phyloP scores from a whole-genome alignment of 2,329 filamentous ascomycete genomes.

The Didymella segeticola region DNA sequence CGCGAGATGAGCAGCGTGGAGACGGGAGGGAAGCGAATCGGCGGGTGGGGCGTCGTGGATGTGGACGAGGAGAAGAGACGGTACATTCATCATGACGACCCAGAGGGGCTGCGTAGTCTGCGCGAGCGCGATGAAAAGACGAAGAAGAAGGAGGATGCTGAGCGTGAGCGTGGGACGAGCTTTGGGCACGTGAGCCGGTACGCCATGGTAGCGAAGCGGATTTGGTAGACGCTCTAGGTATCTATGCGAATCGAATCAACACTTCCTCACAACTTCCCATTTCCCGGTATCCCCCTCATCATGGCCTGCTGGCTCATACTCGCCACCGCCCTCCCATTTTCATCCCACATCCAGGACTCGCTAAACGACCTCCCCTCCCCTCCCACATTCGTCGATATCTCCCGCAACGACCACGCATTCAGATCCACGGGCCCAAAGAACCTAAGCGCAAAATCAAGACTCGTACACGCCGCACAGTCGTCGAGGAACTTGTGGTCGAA shows the following conservation, averaged over 20 bases:
- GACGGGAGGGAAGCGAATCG: constrained; percentile 75
- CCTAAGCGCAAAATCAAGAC: constrained; percentile 60
- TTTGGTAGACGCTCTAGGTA: constrained; percentile 69
- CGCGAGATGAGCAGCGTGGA: constrained; percentile 65
- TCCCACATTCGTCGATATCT: constrained; percentile 50
- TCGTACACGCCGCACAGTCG: constrained; percentile 54
- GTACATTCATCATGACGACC: constrained; percentile 87
- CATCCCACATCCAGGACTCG: constrained; percentile 56
- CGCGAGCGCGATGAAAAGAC: constrained; percentile 68
- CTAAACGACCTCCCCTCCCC: constrained; percentile 54
- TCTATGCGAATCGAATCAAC: background rate
- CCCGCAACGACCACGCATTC: constrained; percentile 53
- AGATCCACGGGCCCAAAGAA: constrained; percentile 52
- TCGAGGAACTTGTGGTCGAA: constrained; percentile 54
- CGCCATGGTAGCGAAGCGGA: constrained; percentile 95
- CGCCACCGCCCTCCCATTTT: constrained; percentile 54
- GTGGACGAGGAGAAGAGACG: constrained; percentile 84
- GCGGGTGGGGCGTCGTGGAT: constrained; percentile 85
- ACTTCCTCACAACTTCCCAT: constrained; percentile 6
- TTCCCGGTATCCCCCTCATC: constrained; percentile 26
- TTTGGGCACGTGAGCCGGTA: constrained; percentile 78
- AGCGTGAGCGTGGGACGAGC: constrained; percentile 60
- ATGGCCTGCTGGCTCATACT: constrained; percentile 58
- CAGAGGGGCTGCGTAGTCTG: constrained; percentile 69
- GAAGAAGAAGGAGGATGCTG: constrained; percentile 64